Percentiles rank a stretch among this genome's conserved stretches.
Conservation (phyloP, 352 stramenopile genomes). For the Phytophthora sansomeana region DNA sequence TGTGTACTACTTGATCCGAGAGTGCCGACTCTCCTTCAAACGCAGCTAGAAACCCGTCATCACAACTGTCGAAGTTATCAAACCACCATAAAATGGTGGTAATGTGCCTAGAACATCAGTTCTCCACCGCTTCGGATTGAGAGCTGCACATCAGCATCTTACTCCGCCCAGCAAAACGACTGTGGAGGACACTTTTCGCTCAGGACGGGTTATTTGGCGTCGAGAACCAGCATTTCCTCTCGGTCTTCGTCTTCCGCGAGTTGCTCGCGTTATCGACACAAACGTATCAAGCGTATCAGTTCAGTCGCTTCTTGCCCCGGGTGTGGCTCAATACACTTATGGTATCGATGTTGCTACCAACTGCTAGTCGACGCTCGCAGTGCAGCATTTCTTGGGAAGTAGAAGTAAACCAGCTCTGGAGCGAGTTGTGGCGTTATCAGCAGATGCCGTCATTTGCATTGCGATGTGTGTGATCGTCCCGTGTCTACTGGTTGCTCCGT, state of each 20-base stretch:
- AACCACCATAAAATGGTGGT: background rate
- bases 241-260: slow-evolving; percentile 23
- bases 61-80: background rate
- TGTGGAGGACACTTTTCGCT: background rate
- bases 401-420: slow-evolving; percentile 6
- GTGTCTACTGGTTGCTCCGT: background rate
- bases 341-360: slow-evolving; percentile 36
- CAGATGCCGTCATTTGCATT: slow-evolving; percentile 13
- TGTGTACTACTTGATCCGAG: slow-evolving; percentile 10
- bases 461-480: slow-evolving; percentile 2
- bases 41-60: background rate
- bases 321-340: slow-evolving; percentile 45
- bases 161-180: background rate
- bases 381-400: slow-evolving; percentile 53
- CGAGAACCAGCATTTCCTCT: slow-evolving; percentile 24
- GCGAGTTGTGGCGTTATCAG: slow-evolving; percentile 4
- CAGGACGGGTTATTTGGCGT: slow-evolving; percentile 14
- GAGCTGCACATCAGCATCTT: background rate
- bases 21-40: slow-evolving; percentile 6
- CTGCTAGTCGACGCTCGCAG: slow-evolving; percentile 60
- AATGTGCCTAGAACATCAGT: background rate
- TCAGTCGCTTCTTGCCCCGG: slow-evolving; percentile 21
- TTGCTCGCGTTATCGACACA: slow-evolving; percentile 19
- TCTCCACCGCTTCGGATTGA: too few species aligned
- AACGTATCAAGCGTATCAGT: slow-evolving; percentile 24